A percentile compares a stretch with the other conserved stretches of the same genome.
Conservation (phyloP, 345 rosid genomes). For the Turnera subulata region DNA sequence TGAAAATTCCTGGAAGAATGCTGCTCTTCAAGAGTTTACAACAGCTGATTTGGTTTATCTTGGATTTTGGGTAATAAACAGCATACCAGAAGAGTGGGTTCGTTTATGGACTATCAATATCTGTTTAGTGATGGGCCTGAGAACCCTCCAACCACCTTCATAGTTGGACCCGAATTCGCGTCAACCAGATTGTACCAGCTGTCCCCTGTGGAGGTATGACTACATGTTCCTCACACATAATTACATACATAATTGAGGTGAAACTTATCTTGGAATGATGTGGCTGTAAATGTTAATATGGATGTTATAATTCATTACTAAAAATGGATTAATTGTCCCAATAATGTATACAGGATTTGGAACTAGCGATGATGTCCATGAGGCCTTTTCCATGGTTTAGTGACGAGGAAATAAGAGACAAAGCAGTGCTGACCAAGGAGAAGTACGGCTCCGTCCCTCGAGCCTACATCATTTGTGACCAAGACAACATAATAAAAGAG, state of each 20-base stretch:
- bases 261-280: not conserved
- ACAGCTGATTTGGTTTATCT: too few species aligned
- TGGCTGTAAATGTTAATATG: not conserved
- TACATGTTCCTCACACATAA: too few species aligned
- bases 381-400: not conserved
- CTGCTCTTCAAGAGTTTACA: too few species aligned
- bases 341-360: slow-evolving; percentile 8
- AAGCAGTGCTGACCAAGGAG: not conserved
- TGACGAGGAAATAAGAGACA: not conserved
- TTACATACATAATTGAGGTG: not conserved
- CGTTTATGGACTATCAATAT: slow-evolving; percentile 14
- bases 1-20: too few species aligned
- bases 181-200: slow-evolving; percentile 23
- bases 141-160: slow-evolving; percentile 18
- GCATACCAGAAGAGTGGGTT: not conserved
- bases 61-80: not conserved
- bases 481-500: slow-evolving; percentile 15
- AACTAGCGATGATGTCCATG: not conserved
- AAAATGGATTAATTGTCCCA: not conserved
- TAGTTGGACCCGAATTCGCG: slow-evolving; percentile 22
- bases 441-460: slow-evolving; percentile 7
- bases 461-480: slow-evolving; percentile 23
- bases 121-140: slow-evolving; percentile 18
- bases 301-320: not conserved
- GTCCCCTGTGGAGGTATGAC: slow-evolving; percentile 28